Evolutionary conservation across 139 green algal species (phyloP).

Genomic region (Chlorella sorokiniana): DNA sequence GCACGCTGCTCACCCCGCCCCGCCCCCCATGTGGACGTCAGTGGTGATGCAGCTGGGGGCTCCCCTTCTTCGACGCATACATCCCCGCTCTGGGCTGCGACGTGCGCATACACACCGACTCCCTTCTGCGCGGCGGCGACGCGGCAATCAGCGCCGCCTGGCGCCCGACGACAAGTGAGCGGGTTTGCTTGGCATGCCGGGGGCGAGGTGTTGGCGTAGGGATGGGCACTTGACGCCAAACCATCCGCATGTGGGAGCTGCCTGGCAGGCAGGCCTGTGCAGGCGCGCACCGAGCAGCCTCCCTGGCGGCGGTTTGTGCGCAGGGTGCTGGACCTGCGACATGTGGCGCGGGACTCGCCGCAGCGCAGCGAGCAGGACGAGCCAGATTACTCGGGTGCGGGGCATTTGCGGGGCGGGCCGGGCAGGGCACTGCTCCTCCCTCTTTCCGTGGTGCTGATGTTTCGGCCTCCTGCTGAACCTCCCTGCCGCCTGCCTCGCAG

Average conservation of each 20-base stretch:
- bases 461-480: neutral
- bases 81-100: conserved; percentile 77
- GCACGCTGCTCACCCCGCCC: neutral
- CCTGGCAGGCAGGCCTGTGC: neutral
- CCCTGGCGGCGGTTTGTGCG: neutral
- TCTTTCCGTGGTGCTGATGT: too few relatives aligned
- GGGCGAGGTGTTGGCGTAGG: neutral
- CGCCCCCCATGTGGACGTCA: neutral
- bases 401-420: neutral
- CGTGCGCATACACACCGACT: conserved; percentile 51
- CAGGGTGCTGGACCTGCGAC: neutral
- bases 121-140: conserved; percentile 36
- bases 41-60: conserved; percentile 70
- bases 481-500: neutral
- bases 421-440: neutral
- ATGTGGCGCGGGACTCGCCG: neutral
- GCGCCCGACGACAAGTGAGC: conserved; percentile 21
- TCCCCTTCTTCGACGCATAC: conserved; percentile 80
- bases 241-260: too few relatives aligned
- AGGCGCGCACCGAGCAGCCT: neutral
- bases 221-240: neutral
- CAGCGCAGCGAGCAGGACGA: neutral
- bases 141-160: conserved; percentile 6
- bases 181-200: neutral
- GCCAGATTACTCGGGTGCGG: conserved; percentile 3